A percentile compares a stretch with the other conserved stretches of the same genome.
Evolutionary conservation across 805 yeast genomes (phyloP).

Genomic region (Saturnispora serradocipensis): DNA sequence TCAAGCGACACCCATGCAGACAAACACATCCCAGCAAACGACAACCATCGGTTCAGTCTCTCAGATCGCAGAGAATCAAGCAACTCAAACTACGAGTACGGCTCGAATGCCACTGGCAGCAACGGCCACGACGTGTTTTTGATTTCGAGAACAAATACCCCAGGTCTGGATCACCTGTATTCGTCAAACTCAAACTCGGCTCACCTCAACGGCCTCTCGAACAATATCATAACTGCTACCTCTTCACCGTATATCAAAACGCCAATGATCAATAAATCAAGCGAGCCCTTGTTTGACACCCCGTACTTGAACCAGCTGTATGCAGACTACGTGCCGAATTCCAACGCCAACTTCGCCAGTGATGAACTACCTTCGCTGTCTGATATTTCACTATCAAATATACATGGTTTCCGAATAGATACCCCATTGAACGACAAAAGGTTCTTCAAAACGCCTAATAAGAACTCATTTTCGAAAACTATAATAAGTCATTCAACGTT

Average conservation of each 20-base stretch:
- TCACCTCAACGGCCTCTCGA: background rate
- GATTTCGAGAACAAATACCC: background rate
- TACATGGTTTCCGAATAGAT: background rate
- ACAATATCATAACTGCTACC: background rate
- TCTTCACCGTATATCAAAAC: constrained; percentile 7
- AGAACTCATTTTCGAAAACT: background rate
- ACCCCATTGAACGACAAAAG: background rate
- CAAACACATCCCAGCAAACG: background rate
- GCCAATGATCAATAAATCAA: constrained; percentile 8
- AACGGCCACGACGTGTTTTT: constrained; percentile 2
- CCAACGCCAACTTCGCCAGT: background rate
- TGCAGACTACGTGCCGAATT: constrained; percentile 4
- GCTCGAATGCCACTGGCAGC: background rate
- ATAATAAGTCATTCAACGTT: constrained; percentile 3
- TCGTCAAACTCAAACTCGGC: background rate
- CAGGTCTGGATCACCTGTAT: background rate
- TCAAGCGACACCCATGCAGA: background rate
- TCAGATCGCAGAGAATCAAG: background rate
- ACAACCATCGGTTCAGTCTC: background rate
- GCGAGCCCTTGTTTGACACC: constrained; percentile 10
- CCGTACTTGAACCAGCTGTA: constrained; percentile 11
- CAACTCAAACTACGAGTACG: background rate
- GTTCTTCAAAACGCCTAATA: constrained; percentile 8
- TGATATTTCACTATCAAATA: constrained; percentile 4
- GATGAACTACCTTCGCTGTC: constrained; percentile 2